Conservation (phyloP, 179 eudicot genomes). For the Gypsophila paniculata region DNA sequence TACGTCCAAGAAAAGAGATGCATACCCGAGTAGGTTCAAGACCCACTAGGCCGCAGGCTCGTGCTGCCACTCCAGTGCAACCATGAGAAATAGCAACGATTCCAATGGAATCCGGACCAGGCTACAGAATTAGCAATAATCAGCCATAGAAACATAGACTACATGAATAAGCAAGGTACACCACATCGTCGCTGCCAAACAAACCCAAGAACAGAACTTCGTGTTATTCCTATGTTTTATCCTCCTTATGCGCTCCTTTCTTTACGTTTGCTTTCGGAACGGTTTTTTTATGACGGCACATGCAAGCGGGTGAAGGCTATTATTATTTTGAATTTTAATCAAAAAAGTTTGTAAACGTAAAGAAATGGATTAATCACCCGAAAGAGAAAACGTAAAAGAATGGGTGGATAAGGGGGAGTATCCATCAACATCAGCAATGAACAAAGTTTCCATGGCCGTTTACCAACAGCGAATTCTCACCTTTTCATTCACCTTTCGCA, state of each 20-base stretch:
- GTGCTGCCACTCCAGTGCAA: slow-evolving; percentile 88
- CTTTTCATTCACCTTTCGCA: neutral
- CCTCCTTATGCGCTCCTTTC: no score
- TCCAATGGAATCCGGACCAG: slow-evolving; percentile 92
- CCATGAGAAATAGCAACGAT: slow-evolving; percentile 77
- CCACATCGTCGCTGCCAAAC: slow-evolving; percentile 4
- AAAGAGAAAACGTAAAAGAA: no score
- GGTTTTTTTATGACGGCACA: no score
- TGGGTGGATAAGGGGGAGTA: neutral
- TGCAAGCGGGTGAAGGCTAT: no score
- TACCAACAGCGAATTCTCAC: neutral
- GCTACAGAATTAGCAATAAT: slow-evolving; percentile 34
- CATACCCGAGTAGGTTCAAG: slow-evolving; percentile 88
- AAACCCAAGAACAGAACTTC: neutral
- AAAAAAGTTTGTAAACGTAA: no score
- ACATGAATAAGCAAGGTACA: neutral
- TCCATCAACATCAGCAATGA: neutral
- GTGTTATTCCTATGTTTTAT: neutral
- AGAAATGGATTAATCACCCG: no score
- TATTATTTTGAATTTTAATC: no score
- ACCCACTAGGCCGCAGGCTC: slow-evolving; percentile 79
- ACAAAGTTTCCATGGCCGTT: slow-evolving; percentile 5
- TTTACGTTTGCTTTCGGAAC: no score
- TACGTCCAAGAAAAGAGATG: neutral
- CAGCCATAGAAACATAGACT: neutral